A percentile compares a stretch with the other conserved stretches of the same genome.
These are phyloP conservation scores for Diospyros lotus DNA, from an alignment of 148 eudicot genomes.

Conservation along the genomic window DNA sequence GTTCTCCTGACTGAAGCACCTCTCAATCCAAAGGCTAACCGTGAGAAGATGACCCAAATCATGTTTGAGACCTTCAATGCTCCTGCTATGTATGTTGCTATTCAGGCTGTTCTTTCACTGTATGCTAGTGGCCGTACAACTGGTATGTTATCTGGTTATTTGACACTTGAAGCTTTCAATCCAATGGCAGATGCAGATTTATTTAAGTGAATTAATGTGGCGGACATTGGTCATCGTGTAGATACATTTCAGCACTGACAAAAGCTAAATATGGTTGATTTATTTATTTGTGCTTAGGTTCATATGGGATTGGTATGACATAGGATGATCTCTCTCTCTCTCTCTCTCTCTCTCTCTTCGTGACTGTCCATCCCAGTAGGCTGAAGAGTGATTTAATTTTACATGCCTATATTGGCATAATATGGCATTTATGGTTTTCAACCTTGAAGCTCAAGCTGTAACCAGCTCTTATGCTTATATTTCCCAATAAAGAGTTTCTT, in stretches of 20 bases:
- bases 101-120: constrained; percentile 73
- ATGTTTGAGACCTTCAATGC: constrained; percentile 87
- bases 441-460: not conserved
- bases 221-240: too few species aligned
- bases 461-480: not conserved
- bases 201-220: too few species aligned
- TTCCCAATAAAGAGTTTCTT: not conserved
- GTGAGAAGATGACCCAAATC: constrained; percentile 90
- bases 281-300: too few species aligned
- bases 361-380: too few species aligned
- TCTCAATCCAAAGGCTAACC: constrained; percentile 90
- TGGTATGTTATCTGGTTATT: constrained; percentile 35
- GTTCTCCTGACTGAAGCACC: constrained; percentile 84
- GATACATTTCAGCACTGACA: not conserved
- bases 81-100: constrained; percentile 83
- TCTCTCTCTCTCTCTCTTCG: too few species aligned
- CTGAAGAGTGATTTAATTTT: too few species aligned
- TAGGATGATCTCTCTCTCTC: too few species aligned
- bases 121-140: constrained; percentile 94
- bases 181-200: too few species aligned
- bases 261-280: not conserved
- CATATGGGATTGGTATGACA: too few species aligned
- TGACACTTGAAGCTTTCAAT: not conserved
- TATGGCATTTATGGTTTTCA: not conserved
- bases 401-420: not conserved